These are phyloP conservation scores for Flueggea neowawraea DNA, from an alignment of 441 rosid genomes.

Conservation along the genomic window DNA sequence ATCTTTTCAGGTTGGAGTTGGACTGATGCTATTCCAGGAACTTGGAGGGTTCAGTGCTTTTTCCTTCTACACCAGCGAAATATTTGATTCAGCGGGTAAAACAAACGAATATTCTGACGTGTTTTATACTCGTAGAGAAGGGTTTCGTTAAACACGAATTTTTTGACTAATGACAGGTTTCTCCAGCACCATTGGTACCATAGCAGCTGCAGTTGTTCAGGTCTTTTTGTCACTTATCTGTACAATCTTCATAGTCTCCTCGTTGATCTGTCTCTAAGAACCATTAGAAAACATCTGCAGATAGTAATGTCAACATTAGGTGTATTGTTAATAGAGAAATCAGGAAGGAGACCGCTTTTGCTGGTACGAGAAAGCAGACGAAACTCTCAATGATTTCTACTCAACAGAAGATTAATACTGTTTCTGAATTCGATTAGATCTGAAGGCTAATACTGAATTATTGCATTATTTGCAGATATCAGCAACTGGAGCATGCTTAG, in stretches of 20 bases:
- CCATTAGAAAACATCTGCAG: constrained; percentile 19
- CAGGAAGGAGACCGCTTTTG: constrained; percentile 55
- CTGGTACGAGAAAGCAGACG: constrained; percentile 27
- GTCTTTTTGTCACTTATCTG: constrained; percentile 10
- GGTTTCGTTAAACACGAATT: no score
- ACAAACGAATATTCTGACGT: background rate
- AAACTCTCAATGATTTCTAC: no score
- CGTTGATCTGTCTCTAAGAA: background rate
- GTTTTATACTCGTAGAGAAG: no score
- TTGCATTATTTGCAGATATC: constrained; percentile 33
- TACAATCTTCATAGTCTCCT: no score
- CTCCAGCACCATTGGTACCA: constrained; percentile 39
- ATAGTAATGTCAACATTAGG: constrained; percentile 31
- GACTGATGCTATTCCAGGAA: constrained; percentile 52
- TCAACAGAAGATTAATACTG: no score
- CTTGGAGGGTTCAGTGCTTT: constrained; percentile 45
- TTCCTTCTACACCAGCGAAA: constrained; percentile 37
- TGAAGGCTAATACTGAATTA: no score
- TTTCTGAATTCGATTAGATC: no score
- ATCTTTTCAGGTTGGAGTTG: constrained; percentile 43
- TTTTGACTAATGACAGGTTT: constrained; percentile 21
- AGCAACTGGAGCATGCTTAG: constrained; percentile 34
- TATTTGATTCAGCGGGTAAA: constrained; percentile 51
- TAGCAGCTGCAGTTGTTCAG: constrained; percentile 30
- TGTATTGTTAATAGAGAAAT: constrained; percentile 45